Base-by-base conservation (phyloP, 1,284 basidiomycete genomes). In the Moniliella sp. region DNA sequence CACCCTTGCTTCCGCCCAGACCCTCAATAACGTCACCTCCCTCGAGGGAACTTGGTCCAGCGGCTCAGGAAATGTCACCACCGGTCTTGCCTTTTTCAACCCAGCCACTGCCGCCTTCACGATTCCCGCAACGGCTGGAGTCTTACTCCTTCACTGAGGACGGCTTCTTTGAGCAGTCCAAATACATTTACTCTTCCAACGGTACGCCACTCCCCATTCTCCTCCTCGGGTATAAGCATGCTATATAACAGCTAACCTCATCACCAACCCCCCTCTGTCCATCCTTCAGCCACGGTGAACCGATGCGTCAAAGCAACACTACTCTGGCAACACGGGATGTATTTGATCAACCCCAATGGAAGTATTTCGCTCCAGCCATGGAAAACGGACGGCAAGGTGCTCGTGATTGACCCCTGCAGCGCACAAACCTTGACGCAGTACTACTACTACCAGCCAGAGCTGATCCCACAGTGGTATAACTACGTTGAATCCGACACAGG, bases 311-410 rank as follows among this genome's bases (percentile, higher is more conserved):
- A 43, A 9, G 53, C 47, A 2, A 43, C 49, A 7, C 36, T 58
- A 18, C 43, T 52, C 23, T 58, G 55, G 55, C 53, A 57, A 18
- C 55, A 58, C 29, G 55, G 55, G 16, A 55, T 40, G 4, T 58
- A 55, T 28, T 26, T 32, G 4, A 31, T 46, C 32, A 45, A 52
- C 35, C n/a, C 35, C n/a, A 53, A 52, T 35, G 45, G 45, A 8
- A 43, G 42, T 5, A 33, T 57, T 30, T 42, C 40, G 3, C 38
- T 58, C 25, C 28, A 3, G 1, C 48, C 53, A 2, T 57, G 40
- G 36, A 37, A 42, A 0, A 39, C 43, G 0, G 55, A 58, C 18
- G 53, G 55, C 13, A 43, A 41, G 32, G 37, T 53, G 12, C 48
- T 48, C 29, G 42, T 53, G 5, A 42, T 53, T 23, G 46, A 48